Base-by-base conservation (phyloP, 768 basidiomycete genomes). In the Paxillus ammoniavirescens region DNA sequence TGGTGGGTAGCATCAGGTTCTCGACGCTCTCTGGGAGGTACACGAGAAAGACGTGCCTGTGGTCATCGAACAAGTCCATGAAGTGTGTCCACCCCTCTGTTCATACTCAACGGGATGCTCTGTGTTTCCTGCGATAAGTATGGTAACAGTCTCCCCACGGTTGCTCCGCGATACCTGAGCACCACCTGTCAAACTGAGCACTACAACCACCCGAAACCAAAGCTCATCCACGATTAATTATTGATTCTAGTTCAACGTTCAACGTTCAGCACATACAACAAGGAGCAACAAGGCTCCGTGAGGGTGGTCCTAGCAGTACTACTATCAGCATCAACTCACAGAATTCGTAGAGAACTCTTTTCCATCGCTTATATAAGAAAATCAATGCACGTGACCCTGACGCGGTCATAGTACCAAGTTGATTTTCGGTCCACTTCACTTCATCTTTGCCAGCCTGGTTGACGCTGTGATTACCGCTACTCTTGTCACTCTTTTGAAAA, bases 51-150 rank as follows among this genome's bases (percentile, higher is more conserved):
- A 67, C 73, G 57, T 62, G 75, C 77, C 73, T 78, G 49, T 59
- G 62, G 53, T 61, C 53, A 18, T 70, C 65, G 48, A 57, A 62
- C 54, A 61, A 64, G 62, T 73, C 72, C 78, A 79, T 79, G 52
- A 30, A 46, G 42, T 17, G 14, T 23, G 40, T 49, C 43, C 18
- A 36, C 14, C 30, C 46, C 47, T 48, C 35, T 28, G 9, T 46
- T 42, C 14, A 49, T 35, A 49, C 53, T 55, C 61, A 53, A 53
- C 49, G 38, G 57, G 57, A 49, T 33, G 9, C 28, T 7, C 43
- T 8, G 6, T 12, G 38, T 8, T 17, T 17, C 38, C 38, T 18
- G 38, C 38, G 38, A 18, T 45, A n/a, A n/a, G n/a, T n/a, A n/a
- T 8, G 5, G 35, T n/a, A 36, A 37, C n/a, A n/a, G n/a, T 21